Percentiles rank a stretch among this genome's conserved stretches.
Conservation (phyloP, 1,284 basidiomycete genomes). For the Gomphus sp. region DNA sequence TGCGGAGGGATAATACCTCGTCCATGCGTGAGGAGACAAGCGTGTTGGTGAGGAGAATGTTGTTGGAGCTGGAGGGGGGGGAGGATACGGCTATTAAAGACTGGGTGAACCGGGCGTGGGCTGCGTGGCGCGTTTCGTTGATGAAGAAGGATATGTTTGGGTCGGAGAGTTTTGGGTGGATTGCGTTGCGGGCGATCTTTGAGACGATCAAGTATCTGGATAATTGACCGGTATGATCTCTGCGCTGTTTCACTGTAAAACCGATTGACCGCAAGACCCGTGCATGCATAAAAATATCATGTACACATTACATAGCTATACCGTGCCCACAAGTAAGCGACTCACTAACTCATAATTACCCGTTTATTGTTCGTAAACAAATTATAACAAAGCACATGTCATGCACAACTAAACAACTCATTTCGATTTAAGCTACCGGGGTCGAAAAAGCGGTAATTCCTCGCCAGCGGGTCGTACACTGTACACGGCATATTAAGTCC, state of each 20-base stretch:
- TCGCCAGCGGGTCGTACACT: not conserved
- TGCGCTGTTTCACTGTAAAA: not conserved
- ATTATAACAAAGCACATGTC: not conserved
- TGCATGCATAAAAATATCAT: not conserved
- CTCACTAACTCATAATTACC: too few relatives aligned
- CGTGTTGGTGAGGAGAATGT: slow-evolving; percentile 37
- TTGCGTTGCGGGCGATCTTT: slow-evolving; percentile 47
- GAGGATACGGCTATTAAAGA: slow-evolving; percentile 29
- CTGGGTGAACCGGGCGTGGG: slow-evolving; percentile 37
- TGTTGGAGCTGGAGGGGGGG: slow-evolving; percentile 37
- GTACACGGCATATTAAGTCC: not conserved
- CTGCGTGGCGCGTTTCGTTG: slow-evolving; percentile 39
- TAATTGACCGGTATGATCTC: not conserved
- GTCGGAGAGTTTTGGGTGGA: slow-evolving; percentile 50
- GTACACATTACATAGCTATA: not conserved
- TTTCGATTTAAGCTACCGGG: too few relatives aligned
- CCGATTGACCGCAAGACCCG: not conserved
- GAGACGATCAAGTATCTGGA: slow-evolving; percentile 15
- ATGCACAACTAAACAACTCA: too few relatives aligned
- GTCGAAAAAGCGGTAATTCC: not conserved
- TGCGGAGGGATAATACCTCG: slow-evolving; percentile 41
- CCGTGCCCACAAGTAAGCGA: too few relatives aligned
- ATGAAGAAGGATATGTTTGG: slow-evolving; percentile 37
- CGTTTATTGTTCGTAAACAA: not conserved
- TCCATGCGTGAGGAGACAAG: slow-evolving; percentile 45